phyloP scores from a whole-genome alignment of 768 basidiomycete species.

The Xerocomus brunneocitrinus region DNA sequence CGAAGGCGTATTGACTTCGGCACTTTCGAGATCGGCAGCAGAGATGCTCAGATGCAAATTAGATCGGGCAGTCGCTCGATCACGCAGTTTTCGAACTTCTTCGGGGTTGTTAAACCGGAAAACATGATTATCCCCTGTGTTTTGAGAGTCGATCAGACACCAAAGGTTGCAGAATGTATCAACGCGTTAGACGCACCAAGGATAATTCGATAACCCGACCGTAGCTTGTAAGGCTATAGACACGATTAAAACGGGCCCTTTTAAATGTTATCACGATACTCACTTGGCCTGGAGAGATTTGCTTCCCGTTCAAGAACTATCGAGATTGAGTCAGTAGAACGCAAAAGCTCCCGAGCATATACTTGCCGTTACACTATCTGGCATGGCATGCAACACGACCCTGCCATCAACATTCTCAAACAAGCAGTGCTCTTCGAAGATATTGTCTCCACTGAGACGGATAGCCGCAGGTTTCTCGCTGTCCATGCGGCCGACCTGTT shows the following conservation, averaged over 20 bases:
- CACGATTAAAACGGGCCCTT: slow-evolving; percentile 9
- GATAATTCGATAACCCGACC: slow-evolving; percentile 95
- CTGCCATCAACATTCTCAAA: slow-evolving; percentile 85
- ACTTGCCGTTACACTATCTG: slow-evolving; percentile 79
- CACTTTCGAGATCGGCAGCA: slow-evolving; percentile 60
- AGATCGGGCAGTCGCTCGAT: slow-evolving; percentile 72
- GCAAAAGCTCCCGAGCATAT: background rate
- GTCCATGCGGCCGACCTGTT: slow-evolving; percentile 82
- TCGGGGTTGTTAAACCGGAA: slow-evolving; percentile 97
- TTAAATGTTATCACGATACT: slow-evolving; percentile 17
- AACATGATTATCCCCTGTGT: slow-evolving; percentile 87
- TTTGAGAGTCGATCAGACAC: slow-evolving; percentile 6
- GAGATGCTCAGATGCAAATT: slow-evolving; percentile 61
- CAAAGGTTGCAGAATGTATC: background rate
- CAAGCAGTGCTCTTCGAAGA: slow-evolving; percentile 87
- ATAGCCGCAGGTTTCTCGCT: slow-evolving; percentile 81
- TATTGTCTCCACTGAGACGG: slow-evolving; percentile 87
- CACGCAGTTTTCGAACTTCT: slow-evolving; percentile 87
- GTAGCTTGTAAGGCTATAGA: slow-evolving; percentile 69
- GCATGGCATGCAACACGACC: slow-evolving; percentile 75
- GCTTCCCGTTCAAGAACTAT: slow-evolving; percentile 92
- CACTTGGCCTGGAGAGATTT: slow-evolving; percentile 74
- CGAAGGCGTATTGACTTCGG: slow-evolving; percentile 40
- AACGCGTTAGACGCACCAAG: slow-evolving; percentile 52
- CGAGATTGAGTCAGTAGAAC: slow-evolving; percentile 11